Evolutionary conservation across 441 rosid genomes (phyloP).

Genomic region (Eruca vesicaria): DNA sequence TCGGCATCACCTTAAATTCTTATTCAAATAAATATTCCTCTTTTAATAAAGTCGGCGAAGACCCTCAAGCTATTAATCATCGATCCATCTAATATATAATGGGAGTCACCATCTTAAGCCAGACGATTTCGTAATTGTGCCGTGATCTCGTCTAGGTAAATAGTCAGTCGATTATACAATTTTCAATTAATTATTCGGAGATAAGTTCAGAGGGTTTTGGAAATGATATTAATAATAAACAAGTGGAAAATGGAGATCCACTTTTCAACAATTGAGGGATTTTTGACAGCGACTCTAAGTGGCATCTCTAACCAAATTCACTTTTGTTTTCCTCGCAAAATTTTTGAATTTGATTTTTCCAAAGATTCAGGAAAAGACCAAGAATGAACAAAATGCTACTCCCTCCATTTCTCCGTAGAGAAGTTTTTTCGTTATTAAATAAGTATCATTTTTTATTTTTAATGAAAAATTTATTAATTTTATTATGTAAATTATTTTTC

Average conservation of each 20-base stretch:
- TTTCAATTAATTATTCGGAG: no score
- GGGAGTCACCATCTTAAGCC: not conserved
- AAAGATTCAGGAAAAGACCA: constrained; percentile 30
- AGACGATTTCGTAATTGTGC: not conserved
- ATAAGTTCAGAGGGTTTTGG: constrained; percentile 2
- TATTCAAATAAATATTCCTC: constrained; percentile 20
- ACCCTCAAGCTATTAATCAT: not conserved
- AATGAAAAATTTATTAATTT: no score
- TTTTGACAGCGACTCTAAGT: constrained; percentile 34
- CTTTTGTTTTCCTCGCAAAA: constrained; percentile 25
- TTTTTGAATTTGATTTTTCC: constrained; percentile 27
- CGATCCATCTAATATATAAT: not conserved
- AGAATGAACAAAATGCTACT: constrained; percentile 5
- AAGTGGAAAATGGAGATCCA: constrained; percentile 27
- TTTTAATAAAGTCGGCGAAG: no score
- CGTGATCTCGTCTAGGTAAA: not conserved
- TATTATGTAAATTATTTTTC: no score
- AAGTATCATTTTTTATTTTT: no score
- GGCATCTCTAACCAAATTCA: constrained; percentile 33
- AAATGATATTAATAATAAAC: constrained; percentile 13
- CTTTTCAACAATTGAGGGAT: constrained; percentile 22
- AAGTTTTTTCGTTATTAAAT: no score
- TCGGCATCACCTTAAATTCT: not conserved
- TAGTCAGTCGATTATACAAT: not conserved
- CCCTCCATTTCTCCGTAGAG: no score